Evolutionary conservation across 2,329 filamentous ascomycete genomes (phyloP).

Genomic region (Fusarium bactridioides): DNA sequence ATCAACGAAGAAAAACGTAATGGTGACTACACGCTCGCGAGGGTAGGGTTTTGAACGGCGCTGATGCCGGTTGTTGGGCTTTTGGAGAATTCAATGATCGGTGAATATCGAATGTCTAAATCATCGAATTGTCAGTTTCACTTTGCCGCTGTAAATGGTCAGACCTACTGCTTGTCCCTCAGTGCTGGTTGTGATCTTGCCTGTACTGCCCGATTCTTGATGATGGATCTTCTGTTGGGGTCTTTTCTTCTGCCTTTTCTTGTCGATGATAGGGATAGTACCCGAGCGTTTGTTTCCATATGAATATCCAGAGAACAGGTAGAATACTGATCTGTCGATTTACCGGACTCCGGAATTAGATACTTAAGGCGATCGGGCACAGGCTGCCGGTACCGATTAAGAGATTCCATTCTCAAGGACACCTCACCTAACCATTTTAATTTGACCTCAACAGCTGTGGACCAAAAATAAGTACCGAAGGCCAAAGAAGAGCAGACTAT

Average conservation of each 20-base stretch:
- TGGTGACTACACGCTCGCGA: no score
- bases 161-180: not conserved
- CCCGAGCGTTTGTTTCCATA: slow-evolving; percentile 28
- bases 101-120: no score
- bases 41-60: no score
- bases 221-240: not conserved
- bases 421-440: no score
- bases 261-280: not conserved
- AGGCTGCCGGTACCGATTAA: not conserved
- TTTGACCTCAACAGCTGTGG: no score
- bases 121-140: no score
- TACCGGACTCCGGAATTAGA: not conserved
- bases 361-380: slow-evolving; percentile 18
- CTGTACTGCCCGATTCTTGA: not conserved
- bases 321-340: not conserved
- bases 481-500: no score
- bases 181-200: not conserved
- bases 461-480: no score
- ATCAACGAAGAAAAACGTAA: no score
- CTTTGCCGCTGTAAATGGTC: no score
- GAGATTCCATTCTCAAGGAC: slow-evolving; percentile 29
- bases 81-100: no score
- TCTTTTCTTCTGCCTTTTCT: not conserved
- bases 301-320: slow-evolving; percentile 20
- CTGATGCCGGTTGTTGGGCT: no score